Base-by-base conservation (phyloP, 768 basidiomycete genomes). In the Macrolepiota dolichaula region DNA sequence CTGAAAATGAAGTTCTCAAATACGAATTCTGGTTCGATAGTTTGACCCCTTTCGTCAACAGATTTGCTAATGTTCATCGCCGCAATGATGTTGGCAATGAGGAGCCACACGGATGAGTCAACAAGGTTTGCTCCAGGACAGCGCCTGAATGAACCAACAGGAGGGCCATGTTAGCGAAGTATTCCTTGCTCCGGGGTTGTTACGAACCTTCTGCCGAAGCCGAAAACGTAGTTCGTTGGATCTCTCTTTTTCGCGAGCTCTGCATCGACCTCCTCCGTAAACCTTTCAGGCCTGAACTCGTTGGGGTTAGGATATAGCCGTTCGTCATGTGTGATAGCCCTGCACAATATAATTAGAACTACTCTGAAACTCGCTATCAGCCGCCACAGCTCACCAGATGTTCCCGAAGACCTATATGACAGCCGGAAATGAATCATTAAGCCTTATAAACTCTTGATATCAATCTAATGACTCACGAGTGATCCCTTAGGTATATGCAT, bases 1-100 rank as follows among this genome's bases (percentile, higher is more conserved):
- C 87, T 79, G 74, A 89, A 87, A 44, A 88, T 77, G 12, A 85
- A 66, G 68, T 88, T 87, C 35, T 87, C 79, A 65, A 82, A 88
- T 15, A 76, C 72, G 10, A 83, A 70, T 37, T 76, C 73, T 11
- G 85, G 86, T 62, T 86, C 67, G 74, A 76, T 62, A 49, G 71
- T 72, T 2, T 73, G 69, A 3, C 86, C 87, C 6, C 71, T 66
- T 37, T 79, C 79, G 53, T 86, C 85, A 22, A 77, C 68, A 17
- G 81, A 73, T 69, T 81, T 85, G 40, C 70, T 65, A 10, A 89
- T 79, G 59, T 87, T 79, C 42, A 88, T 68, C 50, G 84, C 84
- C 1, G 86, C 83, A 10, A 89, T 72, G 70, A 86, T 81, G 13
- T 76, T 75, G 1, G 80, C 79, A 17, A 85, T 74, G 15, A 85